Base-by-base conservation (phyloP, 2,329 filamentous ascomycete genomes). In the Aspergillus fructus region DNA sequence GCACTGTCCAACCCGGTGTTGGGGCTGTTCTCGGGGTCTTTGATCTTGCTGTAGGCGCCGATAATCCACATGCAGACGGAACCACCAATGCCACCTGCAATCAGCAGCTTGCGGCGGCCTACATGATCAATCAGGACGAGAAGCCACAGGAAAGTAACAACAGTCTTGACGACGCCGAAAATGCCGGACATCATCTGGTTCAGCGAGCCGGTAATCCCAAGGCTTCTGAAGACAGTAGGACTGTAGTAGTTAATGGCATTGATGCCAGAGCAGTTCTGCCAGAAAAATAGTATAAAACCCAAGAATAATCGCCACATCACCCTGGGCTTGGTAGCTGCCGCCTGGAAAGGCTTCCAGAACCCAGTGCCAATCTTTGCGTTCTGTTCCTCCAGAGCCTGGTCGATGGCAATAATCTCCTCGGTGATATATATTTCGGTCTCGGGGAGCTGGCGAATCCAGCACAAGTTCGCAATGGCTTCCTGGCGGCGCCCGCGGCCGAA, bases 161-260 rank as follows among this genome's bases (percentile, higher is more conserved):
- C 73, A 0, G 88, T 90, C 79, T 91, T 91, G 68, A 92, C 87
- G 1, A 91, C 85, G 48, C 89, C 89, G 64, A 90, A 92, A 61
- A 92, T 85, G 21, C 89, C 89, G 0, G 89, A 9, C 27, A 30
- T 30, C 27, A 30, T 30, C 9, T 92, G 0, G 88, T 89, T 34
- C 88, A 75, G 60, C 88, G 79, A 13, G 4, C 84, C 83, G 0
- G 74, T 80, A 13, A 89, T 76, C 12, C 87, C 87, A 41, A 90
- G 83, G 12, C 80, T 83, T 59, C 81, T 81, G 79, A 91, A 90
- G 8, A 91, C 83, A 0, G 83, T 88, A 0, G 88, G 88, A 1
- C 78, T 81, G 72, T 88, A 90, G 75, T 91, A 91, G 77, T 91
- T 91, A 76, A 90, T 87, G 19, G 89, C 88, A 64, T 91, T 91